These are phyloP conservation scores for Aspergillus transmontanensis DNA, from an alignment of 2,329 filamentous ascomycete genomes.

Conservation along the genomic window DNA sequence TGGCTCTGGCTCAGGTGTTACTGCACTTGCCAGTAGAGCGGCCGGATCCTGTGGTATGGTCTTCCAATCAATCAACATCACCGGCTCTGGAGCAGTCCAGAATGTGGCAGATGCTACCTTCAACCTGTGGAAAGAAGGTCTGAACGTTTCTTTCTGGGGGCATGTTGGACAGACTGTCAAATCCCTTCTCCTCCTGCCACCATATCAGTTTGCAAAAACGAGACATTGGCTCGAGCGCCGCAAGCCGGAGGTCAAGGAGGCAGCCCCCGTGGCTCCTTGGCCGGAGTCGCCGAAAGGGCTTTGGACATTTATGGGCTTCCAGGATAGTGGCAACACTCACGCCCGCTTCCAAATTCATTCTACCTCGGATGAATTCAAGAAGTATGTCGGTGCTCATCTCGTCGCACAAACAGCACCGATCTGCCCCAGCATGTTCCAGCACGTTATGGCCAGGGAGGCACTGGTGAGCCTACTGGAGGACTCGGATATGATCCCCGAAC, in stretches of 20 bases:
- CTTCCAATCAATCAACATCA: conserved; percentile 14
- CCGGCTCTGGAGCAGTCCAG: background rate
- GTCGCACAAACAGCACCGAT: conserved; percentile 44
- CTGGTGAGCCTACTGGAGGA: conserved; percentile 31
- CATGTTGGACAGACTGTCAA: conserved; percentile 22
- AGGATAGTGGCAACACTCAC: conserved; percentile 1
- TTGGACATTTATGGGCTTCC: conserved; percentile 10
- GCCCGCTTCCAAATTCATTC: conserved; percentile 49
- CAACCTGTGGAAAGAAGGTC: conserved; percentile 43
- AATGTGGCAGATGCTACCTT: conserved; percentile 29
- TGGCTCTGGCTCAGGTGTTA: conserved; percentile 38
- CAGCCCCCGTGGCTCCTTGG: background rate
- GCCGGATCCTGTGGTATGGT: conserved; percentile 10
- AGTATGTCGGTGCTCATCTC: conserved; percentile 41
- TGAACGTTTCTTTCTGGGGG: conserved; percentile 17
- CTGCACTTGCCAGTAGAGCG: conserved; percentile 30
- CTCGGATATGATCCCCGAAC: conserved; percentile 25
- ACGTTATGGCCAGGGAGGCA: conserved; percentile 39
- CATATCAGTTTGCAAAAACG: conserved; percentile 46
- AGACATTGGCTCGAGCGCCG: conserved; percentile 38
- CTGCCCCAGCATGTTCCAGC: conserved; percentile 43
- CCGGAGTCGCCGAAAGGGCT: background rate
- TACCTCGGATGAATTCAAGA: conserved; percentile 34
- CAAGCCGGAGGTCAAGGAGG: background rate
- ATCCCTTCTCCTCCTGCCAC: conserved; percentile 33